Conservation (phyloP, 2,329 filamentous ascomycete genomes). For the Nothomitra cinnamomea region DNA sequence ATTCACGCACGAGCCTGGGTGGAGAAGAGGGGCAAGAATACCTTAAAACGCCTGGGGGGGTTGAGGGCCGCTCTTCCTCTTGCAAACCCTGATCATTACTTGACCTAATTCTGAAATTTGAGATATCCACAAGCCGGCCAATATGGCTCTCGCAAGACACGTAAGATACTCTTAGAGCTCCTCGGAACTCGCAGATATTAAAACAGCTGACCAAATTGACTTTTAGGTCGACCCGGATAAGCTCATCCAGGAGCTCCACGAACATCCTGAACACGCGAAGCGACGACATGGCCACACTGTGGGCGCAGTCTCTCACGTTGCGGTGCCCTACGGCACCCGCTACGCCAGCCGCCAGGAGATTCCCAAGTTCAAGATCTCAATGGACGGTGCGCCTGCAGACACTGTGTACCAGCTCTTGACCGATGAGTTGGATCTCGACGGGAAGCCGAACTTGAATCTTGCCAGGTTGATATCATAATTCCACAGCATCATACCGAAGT, state of each 20-base stretch:
- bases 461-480: slow-evolving; percentile 27
- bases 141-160: slow-evolving; percentile 34
- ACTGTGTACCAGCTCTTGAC: slow-evolving; percentile 47
- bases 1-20: too few relatives aligned
- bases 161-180: too few relatives aligned
- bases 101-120: too few relatives aligned
- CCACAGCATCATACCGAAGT: neutral
- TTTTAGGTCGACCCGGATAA: slow-evolving; percentile 31
- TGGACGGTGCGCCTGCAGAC: slow-evolving; percentile 40
- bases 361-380: slow-evolving; percentile 41
- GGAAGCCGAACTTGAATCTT: slow-evolving; percentile 49
- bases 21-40: too few relatives aligned
- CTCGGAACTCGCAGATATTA: too few relatives aligned
- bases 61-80: too few relatives aligned
- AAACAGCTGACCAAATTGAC: neutral
- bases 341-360: slow-evolving; percentile 38
- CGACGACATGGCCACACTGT: slow-evolving; percentile 21
- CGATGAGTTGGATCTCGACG: slow-evolving; percentile 47
- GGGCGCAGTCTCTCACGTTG: slow-evolving; percentile 33
- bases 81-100: too few relatives aligned
- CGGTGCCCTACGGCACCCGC: slow-evolving; percentile 35
- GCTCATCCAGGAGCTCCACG: slow-evolving; percentile 24
- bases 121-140: slow-evolving; percentile 6
- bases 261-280: slow-evolving; percentile 22
- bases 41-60: too few relatives aligned